Evolutionary conservation across 768 basidiomycete species (phyloP).

Genomic region (Russula sp.): DNA sequence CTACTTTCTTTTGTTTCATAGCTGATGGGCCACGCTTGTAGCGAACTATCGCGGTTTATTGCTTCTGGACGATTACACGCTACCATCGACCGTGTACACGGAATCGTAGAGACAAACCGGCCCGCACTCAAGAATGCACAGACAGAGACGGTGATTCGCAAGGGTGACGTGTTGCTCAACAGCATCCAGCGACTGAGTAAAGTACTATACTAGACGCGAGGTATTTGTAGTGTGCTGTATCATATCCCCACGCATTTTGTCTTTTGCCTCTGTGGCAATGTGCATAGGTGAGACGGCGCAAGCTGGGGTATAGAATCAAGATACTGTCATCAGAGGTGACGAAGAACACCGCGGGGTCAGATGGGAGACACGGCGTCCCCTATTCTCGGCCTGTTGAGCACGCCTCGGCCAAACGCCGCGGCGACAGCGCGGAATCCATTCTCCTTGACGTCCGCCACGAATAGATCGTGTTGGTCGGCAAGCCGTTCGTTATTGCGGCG

Average conservation of each 20-base stretch:
- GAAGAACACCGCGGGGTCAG: neutral
- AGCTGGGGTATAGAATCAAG: neutral
- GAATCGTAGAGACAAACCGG: slow-evolving; percentile 87
- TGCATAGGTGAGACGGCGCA: neutral
- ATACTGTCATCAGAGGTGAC: neutral
- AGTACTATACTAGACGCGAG: slow-evolving; percentile 50
- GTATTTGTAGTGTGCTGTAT: slow-evolving; percentile 3
- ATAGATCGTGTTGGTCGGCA: slow-evolving; percentile 75
- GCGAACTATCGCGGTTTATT: slow-evolving; percentile 90
- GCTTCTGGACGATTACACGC: slow-evolving; percentile 78
- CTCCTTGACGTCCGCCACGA: slow-evolving; percentile 66
- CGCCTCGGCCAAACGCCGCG: slow-evolving; percentile 59
- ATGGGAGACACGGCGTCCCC: slow-evolving; percentile 9
- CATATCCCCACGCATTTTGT: neutral
- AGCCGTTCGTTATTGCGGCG: slow-evolving; percentile 77
- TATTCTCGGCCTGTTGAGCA: slow-evolving; percentile 35
- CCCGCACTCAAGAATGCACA: slow-evolving; percentile 71
- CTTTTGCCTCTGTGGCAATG: neutral
- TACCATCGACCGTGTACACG: slow-evolving; percentile 91
- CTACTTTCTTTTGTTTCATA: neutral
- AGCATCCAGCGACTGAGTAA: slow-evolving; percentile 85
- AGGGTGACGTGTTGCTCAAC: slow-evolving; percentile 85
- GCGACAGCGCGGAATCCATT: slow-evolving; percentile 66
- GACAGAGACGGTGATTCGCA: slow-evolving; percentile 88
- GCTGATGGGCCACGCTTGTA: slow-evolving; percentile 26